These are phyloP conservation scores for Strobilomyces echinocephalus DNA, from an alignment of 768 basidiomycete species.

Conservation along the genomic window DNA sequence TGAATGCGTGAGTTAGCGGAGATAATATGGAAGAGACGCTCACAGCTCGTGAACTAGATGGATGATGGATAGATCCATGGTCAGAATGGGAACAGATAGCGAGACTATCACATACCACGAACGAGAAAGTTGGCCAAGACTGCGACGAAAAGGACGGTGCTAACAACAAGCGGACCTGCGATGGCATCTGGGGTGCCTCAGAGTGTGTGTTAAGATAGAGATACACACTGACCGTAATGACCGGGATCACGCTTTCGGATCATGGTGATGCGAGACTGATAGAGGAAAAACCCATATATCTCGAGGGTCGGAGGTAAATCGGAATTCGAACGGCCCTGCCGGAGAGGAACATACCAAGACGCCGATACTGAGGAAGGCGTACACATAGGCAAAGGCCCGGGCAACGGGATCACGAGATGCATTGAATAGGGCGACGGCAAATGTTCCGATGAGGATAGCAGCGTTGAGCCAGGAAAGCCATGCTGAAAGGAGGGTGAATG, in stretches of 20 bases:
- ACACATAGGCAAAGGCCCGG: constrained; percentile 73
- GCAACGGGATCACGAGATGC: constrained; percentile 63
- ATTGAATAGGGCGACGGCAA: constrained; percentile 87
- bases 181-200: constrained; percentile 57
- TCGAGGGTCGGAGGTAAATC: constrained; percentile 25
- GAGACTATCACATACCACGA: constrained; percentile 54
- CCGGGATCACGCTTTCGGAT: constrained; percentile 87
- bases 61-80: background rate
- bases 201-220: background rate
- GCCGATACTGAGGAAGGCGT: constrained; percentile 73
- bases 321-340: background rate
- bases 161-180: constrained; percentile 78
- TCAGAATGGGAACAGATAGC: background rate
- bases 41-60: constrained; percentile 57
- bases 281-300: constrained; percentile 83
- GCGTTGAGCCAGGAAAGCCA: constrained; percentile 93
- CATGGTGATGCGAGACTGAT: constrained; percentile 85
- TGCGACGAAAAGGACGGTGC: constrained; percentile 77
- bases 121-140: constrained; percentile 85
- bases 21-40: constrained; percentile 10
- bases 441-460: constrained; percentile 75
- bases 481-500: constrained; percentile 41
- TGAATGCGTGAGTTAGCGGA: background rate
- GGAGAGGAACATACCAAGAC: constrained; percentile 44
- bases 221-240: constrained; percentile 65